Base-by-base conservation (phyloP, 495 filamentous ascomycete species). In the Penicillium arizonense region DNA sequence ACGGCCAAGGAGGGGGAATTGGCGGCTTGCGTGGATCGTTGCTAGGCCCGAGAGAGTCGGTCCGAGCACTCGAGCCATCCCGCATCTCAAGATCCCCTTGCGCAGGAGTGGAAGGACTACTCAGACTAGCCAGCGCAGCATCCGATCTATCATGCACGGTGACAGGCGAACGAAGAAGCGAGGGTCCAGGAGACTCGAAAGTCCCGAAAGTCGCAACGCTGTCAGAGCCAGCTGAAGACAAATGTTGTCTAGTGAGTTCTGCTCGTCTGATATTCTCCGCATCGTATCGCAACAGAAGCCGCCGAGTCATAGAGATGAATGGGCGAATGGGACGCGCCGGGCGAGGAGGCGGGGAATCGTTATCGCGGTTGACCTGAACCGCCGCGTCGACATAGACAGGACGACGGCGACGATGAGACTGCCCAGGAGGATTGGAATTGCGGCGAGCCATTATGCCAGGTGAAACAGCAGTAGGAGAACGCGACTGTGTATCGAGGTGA, bases 311-410 rank as follows among this genome's bases (percentile, higher is more conserved):
- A 8, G 77, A 72, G 14, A 71, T 56, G 58, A 67, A 73, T 18
- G 18, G 18, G 36, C 37, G 28, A 30, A 10, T 7, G 8, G 7
- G 28, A 30, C 5, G 28, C 5, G 8, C 59, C 37, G 55, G 56
- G 37, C 57, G 61, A 46, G 44, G 57, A 16, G 43, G 52, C 4
- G 61, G 51, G 6, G 58, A 47, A 44, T 62, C 47, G 24, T 63
- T 63, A 30, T 75, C 65, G 14, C 61, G 42, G 47, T 79, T 72
- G 1, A 74, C 76, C 60, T 84, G 81, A 13, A 73, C 69, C 5
- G 68, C 63, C 23, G 63, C 61, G 38, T 80, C 74, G 18, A 77
- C 74, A 51, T 81, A 83, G 8, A 66, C 56, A 2, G 59, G 68
- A 36, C 59, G 67, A 16, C 33, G 42, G 8, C 62, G 53, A 5